A percentile compares a stretch with the other conserved stretches of the same genome.
phyloP scores from a whole-genome alignment of 352 stramenopile species.

The Phytophthora macrochlamydospora region DNA sequence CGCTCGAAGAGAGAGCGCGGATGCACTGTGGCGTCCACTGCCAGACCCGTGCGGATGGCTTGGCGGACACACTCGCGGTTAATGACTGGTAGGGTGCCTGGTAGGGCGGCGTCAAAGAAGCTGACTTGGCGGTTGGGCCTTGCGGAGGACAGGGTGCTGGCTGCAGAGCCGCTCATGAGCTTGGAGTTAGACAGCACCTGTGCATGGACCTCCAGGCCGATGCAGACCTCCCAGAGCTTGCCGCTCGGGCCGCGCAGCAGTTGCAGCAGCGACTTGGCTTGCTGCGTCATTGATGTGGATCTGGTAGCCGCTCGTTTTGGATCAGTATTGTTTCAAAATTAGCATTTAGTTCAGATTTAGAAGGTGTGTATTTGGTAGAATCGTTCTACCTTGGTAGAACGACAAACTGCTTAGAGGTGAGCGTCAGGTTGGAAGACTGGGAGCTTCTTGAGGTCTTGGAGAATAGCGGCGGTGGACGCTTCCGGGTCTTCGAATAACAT shows the following conservation, averaged over 20 bases:
- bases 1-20: conserved; percentile 93
- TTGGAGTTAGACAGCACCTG: conserved; percentile 81
- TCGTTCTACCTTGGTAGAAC: not conserved
- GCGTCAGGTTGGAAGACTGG: conserved; percentile 1
- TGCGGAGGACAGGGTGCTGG: conserved; percentile 51
- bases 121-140: conserved; percentile 81
- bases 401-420: conserved; percentile 8
- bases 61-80: conserved; percentile 86
- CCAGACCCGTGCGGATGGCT: conserved; percentile 77
- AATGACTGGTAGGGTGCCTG: conserved; percentile 78
- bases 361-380: not conserved
- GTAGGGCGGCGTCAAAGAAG: conserved; percentile 84
- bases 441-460: conserved; percentile 23
- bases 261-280: conserved; percentile 48
- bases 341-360: not conserved
- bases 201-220: conserved; percentile 87
- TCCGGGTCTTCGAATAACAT: conserved; percentile 55
- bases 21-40: conserved; percentile 88
- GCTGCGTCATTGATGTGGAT: conserved; percentile 23
- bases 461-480: conserved; percentile 31
- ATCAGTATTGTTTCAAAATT: too few relatives aligned
- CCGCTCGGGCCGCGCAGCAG: conserved; percentile 61
- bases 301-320: conserved; percentile 28
- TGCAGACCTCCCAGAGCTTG: conserved; percentile 79
- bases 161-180: conserved; percentile 80